Evolutionary conservation across 768 basidiomycete species (phyloP).

Genomic region (Leccinum variicolor): DNA sequence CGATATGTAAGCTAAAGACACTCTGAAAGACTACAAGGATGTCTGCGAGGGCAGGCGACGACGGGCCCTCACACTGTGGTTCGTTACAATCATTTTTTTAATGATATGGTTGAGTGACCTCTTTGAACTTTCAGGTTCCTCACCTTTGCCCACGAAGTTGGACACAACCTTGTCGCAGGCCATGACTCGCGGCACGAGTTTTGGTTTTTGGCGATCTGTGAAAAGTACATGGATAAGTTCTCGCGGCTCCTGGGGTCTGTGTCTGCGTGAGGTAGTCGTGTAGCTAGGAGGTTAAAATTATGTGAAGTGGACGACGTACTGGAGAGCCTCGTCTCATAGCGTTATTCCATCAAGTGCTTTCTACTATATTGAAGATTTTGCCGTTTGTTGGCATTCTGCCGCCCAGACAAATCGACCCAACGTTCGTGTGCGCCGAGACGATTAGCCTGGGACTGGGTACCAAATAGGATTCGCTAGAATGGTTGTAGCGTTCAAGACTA

Average conservation of each 20-base stretch:
- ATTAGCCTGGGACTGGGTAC: too few species aligned
- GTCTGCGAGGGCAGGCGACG: background rate
- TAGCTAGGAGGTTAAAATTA: too few species aligned
- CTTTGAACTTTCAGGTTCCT: background rate
- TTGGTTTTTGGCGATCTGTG: background rate
- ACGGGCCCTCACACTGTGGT: conserved; percentile 2
- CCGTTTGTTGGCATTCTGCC: too few species aligned
- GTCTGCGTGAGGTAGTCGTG: background rate
- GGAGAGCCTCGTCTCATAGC: too few species aligned
- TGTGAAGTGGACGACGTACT: too few species aligned
- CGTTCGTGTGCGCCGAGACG: too few species aligned
- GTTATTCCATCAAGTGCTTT: too few species aligned
- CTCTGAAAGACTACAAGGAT: conserved; percentile 3
- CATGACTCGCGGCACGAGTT: background rate
- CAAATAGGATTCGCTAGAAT: too few species aligned
- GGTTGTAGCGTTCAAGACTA: too few species aligned
- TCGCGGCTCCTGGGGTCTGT: background rate
- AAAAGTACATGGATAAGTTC: background rate
- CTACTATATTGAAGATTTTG: too few species aligned
- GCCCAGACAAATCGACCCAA: too few species aligned
- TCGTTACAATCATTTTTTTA: too few species aligned
- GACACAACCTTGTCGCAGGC: background rate
- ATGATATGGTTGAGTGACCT: background rate
- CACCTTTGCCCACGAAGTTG: background rate
- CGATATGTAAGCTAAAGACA: background rate